These are phyloP conservation scores for Bryoerythrophyllum caledonicum DNA, from an alignment of 225 moss, liverwort and hornwort genomes.

Conservation along the genomic window DNA sequence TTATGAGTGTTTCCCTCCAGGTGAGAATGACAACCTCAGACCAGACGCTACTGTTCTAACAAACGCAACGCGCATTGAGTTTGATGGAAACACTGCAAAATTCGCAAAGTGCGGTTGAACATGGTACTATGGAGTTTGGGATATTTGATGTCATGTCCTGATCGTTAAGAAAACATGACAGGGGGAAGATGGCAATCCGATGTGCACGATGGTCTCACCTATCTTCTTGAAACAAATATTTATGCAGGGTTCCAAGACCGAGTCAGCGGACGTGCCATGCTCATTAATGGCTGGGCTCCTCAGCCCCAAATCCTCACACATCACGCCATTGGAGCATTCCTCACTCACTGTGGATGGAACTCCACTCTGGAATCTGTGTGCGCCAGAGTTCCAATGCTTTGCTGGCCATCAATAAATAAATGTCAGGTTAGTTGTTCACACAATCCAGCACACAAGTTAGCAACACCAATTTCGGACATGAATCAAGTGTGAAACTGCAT, in stretches of 20 bases:
- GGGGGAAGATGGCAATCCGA: neutral
- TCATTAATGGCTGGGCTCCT: slow-evolving; percentile 25
- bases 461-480: too few relatives aligned
- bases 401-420: slow-evolving; percentile 23
- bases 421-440: slow-evolving; percentile 10
- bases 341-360: slow-evolving; percentile 39
- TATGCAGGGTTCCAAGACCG: slow-evolving; percentile 26
- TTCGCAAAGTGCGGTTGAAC: neutral
- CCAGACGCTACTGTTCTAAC: neutral
- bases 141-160: neutral
- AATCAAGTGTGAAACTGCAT: neutral
- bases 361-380: slow-evolving; percentile 30
- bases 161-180: neutral
- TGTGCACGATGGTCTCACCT: slow-evolving; percentile 1
- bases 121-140: neutral
- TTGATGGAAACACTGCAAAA: neutral
- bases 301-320: slow-evolving; percentile 28
- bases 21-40: slow-evolving; percentile 5
- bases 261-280: slow-evolving; percentile 21
- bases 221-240: neutral
- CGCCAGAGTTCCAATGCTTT: slow-evolving; percentile 29
- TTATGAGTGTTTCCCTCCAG: neutral
- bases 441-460: too few relatives aligned
- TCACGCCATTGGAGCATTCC: slow-evolving; percentile 21
- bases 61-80: neutral